A percentile compares a stretch with the other conserved stretches of the same genome.
These are phyloP conservation scores for Thamnidium elegans DNA, from an alignment of 192 early-diverging fungal genomes.

Conservation along the genomic window DNA sequence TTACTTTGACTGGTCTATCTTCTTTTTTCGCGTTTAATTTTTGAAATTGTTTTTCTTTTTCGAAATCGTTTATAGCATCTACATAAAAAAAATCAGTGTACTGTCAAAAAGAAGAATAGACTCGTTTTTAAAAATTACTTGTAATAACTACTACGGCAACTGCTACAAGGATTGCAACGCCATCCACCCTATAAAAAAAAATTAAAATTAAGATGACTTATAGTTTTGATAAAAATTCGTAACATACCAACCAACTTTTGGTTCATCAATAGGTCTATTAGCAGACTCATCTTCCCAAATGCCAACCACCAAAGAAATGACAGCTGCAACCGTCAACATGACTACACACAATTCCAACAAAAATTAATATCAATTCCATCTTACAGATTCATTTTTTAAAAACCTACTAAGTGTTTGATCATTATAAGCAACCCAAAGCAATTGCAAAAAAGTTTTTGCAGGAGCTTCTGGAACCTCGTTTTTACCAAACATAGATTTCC, in stretches of 20 bases:
- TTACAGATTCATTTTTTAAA: not conserved
- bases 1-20: conserved; percentile 72
- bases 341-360: conserved; percentile 45
- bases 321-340: conserved; percentile 80
- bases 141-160: conserved; percentile 91
- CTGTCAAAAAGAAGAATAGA: too few species aligned
- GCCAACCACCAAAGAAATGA: conserved; percentile 80
- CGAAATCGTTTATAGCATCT: conserved; percentile 85
- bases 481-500: conserved; percentile 41
- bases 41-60: conserved; percentile 87
- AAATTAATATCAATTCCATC: not conserved
- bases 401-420: conserved; percentile 65
- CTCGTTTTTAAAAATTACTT: conserved; percentile 19
- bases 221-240: not conserved
- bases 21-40: conserved; percentile 86
- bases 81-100: not conserved
- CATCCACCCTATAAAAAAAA: conserved; percentile 41
- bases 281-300: conserved; percentile 77
- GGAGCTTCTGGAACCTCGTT: conserved; percentile 57
- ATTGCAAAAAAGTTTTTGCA: conserved; percentile 51
- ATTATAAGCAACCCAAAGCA: conserved; percentile 60
- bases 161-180: conserved; percentile 79
- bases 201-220: not conserved
- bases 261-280: conserved; percentile 63
- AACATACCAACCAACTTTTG: conserved; percentile 72